A percentile compares a stretch with the other conserved stretches of the same genome.
phyloP scores from a whole-genome alignment of 306 rosid species.

The Sesbania bispinosa region DNA sequence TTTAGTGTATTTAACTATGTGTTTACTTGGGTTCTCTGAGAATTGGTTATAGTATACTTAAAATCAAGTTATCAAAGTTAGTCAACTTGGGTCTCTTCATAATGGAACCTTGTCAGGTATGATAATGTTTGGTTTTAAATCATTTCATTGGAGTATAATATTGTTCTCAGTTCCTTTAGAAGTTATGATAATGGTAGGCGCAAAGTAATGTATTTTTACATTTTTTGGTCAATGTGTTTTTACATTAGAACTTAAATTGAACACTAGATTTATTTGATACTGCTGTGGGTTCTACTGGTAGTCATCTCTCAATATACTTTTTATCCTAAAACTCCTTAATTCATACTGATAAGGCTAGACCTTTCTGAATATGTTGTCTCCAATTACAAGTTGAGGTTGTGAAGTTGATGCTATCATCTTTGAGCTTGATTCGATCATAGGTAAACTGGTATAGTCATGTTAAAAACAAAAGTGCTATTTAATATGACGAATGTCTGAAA shows the following conservation, averaged over 20 bases:
- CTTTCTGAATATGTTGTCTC: too few relatives aligned
- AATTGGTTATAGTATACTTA: too few relatives aligned
- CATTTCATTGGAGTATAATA: not conserved
- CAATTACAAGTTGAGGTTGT: not conserved
- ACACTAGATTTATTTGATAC: not conserved
- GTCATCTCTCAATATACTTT: not conserved
- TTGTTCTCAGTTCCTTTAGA: not conserved
- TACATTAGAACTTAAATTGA: too few relatives aligned
- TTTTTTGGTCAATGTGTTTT: too few relatives aligned
- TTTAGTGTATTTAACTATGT: too few relatives aligned
- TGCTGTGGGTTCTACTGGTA: too few relatives aligned
- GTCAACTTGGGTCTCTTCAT: not conserved
- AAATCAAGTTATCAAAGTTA: not conserved
- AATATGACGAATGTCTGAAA: too few relatives aligned
- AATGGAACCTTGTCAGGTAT: not conserved
- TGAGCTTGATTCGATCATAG: not conserved
- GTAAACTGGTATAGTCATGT: too few relatives aligned
- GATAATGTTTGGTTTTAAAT: not conserved
- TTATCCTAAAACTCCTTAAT: not conserved
- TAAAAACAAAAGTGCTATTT: too few relatives aligned
- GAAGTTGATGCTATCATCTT: not conserved
- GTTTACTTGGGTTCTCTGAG: not conserved
- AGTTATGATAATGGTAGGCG: not conserved
- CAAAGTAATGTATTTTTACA: not conserved
- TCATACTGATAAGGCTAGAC: not conserved